A percentile compares a stretch with the other conserved stretches of the same genome.
These are phyloP conservation scores for Eucalyptus pauciflora DNA, from an alignment of 345 rosid genomes.

Conservation along the genomic window DNA sequence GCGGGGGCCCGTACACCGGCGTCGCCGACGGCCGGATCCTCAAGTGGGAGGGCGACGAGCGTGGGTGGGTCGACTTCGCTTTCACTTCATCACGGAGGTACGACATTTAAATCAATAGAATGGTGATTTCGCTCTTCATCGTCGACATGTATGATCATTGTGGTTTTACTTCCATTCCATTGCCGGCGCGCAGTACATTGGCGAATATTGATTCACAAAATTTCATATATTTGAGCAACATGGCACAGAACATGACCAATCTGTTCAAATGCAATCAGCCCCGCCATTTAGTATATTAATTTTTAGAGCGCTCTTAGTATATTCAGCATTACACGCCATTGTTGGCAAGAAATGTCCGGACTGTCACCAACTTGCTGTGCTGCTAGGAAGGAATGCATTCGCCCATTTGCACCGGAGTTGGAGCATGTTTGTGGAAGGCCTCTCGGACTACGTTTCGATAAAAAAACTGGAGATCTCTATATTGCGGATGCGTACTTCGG, in stretches of 20 bases:
- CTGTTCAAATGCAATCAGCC: background rate
- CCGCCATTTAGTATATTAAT: background rate
- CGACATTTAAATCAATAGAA: background rate
- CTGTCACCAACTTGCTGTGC: background rate
- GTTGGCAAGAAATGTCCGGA: background rate
- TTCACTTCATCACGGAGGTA: conserved; percentile 40
- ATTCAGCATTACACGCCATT: background rate
- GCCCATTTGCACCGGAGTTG: conserved; percentile 43
- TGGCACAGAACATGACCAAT: background rate
- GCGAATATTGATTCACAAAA: background rate
- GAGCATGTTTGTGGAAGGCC: conserved; percentile 84
- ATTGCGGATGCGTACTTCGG: conserved; percentile 79
- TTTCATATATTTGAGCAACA: background rate
- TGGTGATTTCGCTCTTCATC: background rate
- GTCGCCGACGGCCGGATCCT: conserved; percentile 29
- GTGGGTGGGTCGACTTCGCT: conserved; percentile 54
- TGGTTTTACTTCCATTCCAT: background rate
- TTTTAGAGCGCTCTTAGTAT: too few species aligned
- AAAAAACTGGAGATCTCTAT: conserved; percentile 57
- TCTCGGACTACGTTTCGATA: conserved; percentile 53
- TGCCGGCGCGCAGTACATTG: background rate
- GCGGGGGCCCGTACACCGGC: conserved; percentile 18
- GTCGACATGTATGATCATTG: background rate
- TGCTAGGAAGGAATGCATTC: conserved; percentile 42
- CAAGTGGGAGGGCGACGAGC: conserved; percentile 35